These are phyloP conservation scores for Bryum argenteum DNA, from an alignment of 225 moss, liverwort and hornwort genomes.

Conservation along the genomic window DNA sequence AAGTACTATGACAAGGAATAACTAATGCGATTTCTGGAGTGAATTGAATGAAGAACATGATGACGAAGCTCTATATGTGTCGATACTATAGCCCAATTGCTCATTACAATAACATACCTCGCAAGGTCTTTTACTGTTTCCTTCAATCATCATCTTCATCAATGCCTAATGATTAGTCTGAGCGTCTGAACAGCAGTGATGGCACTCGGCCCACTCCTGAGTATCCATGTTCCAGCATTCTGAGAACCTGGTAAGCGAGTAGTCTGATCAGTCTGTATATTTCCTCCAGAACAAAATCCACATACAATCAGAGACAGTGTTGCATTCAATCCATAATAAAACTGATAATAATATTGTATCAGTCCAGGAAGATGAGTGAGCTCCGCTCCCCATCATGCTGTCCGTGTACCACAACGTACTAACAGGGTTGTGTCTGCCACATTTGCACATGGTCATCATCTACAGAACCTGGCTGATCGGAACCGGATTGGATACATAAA, in stretches of 20 bases:
- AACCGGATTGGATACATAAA: slow-evolving; percentile 59
- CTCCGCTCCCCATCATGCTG: slow-evolving; percentile 26
- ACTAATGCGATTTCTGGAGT: slow-evolving; percentile 11
- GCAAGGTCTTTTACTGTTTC: slow-evolving; percentile 26
- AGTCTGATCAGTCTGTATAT: slow-evolving; percentile 26
- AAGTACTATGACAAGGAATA: not conserved
- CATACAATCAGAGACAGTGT: slow-evolving; percentile 36
- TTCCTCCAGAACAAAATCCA: slow-evolving; percentile 23
- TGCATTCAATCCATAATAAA: slow-evolving; percentile 29
- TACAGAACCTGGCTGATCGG: slow-evolving; percentile 57
- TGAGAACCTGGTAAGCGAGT: slow-evolving; percentile 28
- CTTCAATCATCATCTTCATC: slow-evolving; percentile 45
- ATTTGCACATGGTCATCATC: slow-evolving; percentile 36
- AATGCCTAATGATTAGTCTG: slow-evolving; percentile 54
- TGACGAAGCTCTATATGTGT: slow-evolving; percentile 12
- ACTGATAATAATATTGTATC: slow-evolving; percentile 5
- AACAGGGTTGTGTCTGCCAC: slow-evolving; percentile 23
- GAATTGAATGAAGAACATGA: slow-evolving; percentile 13
- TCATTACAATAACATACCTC: slow-evolving; percentile 19
- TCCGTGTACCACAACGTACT: slow-evolving; percentile 20
- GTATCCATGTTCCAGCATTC: slow-evolving; percentile 40
- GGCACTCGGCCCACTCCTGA: slow-evolving; percentile 22
- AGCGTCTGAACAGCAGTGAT: slow-evolving; percentile 20
- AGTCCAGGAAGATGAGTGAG: slow-evolving; percentile 37
- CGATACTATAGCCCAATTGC: slow-evolving; percentile 21